These are phyloP conservation scores for Schizonepeta tenuifolia DNA, from an alignment of 257 asterid species.

Conservation along the genomic window DNA sequence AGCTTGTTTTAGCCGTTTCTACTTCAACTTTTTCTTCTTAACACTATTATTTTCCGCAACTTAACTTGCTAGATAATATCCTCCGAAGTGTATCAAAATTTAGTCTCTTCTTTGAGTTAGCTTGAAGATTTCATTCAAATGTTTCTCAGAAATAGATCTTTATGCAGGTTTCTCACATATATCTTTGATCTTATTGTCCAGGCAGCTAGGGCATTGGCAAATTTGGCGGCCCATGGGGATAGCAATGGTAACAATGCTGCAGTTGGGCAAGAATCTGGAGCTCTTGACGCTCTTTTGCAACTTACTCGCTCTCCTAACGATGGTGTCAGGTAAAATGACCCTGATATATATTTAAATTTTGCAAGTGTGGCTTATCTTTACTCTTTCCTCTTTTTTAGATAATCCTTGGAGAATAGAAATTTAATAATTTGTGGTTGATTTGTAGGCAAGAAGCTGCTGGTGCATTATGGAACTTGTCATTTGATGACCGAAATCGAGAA, in stretches of 20 bases:
- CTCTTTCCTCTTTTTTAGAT: neutral
- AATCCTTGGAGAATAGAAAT: constrained; percentile 10
- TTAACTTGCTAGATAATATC: neutral
- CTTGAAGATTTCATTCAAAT: neutral
- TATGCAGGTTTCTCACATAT: constrained; percentile 16
- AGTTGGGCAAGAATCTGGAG: constrained; percentile 84
- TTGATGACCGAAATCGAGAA: constrained; percentile 89
- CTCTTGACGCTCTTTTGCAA: constrained; percentile 86
- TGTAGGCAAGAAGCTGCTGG: constrained; percentile 97
- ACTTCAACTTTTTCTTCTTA: neutral
- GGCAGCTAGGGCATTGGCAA: constrained; percentile 91
- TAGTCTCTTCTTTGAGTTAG: neutral
- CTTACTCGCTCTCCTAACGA: constrained; percentile 76
- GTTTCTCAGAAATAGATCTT: neutral
- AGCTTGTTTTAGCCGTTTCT: neutral
- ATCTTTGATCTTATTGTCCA: constrained; percentile 38
- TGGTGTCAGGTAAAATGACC: constrained; percentile 66
- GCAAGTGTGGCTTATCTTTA: neutral
- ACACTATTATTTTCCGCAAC: neutral
- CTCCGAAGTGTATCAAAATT: neutral
- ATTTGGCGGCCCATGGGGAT: constrained; percentile 92
- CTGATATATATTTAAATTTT: neutral
- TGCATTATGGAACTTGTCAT: constrained; percentile 91
- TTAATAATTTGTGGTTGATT: constrained; percentile 24
- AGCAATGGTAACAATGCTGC: constrained; percentile 79